Evolutionary conservation across 768 basidiomycete genomes (phyloP).

Genomic region (Termitomyces eurrhizus): DNA sequence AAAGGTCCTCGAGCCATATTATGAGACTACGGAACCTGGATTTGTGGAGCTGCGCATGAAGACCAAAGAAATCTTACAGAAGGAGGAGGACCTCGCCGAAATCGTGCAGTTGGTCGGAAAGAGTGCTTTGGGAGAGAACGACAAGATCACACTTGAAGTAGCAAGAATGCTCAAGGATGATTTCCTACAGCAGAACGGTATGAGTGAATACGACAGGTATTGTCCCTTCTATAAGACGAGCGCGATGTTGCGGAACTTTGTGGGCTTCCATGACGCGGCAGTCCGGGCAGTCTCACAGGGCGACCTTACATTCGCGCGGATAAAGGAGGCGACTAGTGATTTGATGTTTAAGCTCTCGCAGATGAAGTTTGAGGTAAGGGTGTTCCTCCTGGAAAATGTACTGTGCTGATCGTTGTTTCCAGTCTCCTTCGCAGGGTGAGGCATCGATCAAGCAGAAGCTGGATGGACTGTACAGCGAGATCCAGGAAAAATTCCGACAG

Average conservation of each 20-base stretch:
- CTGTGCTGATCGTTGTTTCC: conserved; percentile 8
- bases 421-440: conserved; percentile 92
- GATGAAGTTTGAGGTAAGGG: conserved; percentile 94
- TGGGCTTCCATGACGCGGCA: conserved; percentile 90
- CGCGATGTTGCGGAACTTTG: conserved; percentile 93
- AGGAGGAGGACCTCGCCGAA: conserved; percentile 97
- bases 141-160: conserved; percentile 98
- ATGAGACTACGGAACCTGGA: conserved; percentile 88
- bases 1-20: conserved; percentile 89
- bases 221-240: conserved; percentile 99
- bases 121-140: conserved; percentile 92
- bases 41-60: conserved; percentile 90
- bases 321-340: conserved; percentile 84
- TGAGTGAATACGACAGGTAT: conserved; percentile 95
- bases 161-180: conserved; percentile 97
- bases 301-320: conserved; percentile 79
- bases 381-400: neutral
- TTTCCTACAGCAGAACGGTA: conserved; percentile 97
- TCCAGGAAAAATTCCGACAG: conserved; percentile 90
- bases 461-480: conserved; percentile 78
- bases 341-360: conserved; percentile 97
- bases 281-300: conserved; percentile 79
- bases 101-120: conserved; percentile 99
- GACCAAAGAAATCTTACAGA: conserved; percentile 96
- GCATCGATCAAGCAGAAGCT: conserved; percentile 79